These are phyloP conservation scores for Cystoisospora suis DNA, from an alignment of 169 alveolate genomes.

Conservation along the genomic window DNA sequence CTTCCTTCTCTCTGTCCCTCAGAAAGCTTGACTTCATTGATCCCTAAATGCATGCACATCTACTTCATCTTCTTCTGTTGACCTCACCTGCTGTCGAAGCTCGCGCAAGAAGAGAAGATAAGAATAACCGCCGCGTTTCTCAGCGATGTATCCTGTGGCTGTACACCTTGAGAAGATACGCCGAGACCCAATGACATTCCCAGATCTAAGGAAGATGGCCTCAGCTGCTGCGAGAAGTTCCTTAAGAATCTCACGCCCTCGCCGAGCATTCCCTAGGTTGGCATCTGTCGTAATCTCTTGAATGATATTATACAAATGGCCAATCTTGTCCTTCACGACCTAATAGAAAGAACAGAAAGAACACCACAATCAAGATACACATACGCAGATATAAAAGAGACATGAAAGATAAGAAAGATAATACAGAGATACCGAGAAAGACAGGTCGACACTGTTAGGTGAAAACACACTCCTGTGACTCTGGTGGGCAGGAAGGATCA, in stretches of 20 bases:
- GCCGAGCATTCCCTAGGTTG: background rate
- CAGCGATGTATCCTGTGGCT: slow-evolving; percentile 46
- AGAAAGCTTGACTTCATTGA: too few relatives aligned
- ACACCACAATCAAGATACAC: too few relatives aligned
- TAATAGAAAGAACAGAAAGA: background rate
- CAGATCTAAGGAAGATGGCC: background rate
- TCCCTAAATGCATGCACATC: too few relatives aligned
- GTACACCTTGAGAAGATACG: slow-evolving; percentile 1
- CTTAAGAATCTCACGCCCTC: slow-evolving; percentile 29
- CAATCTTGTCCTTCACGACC: slow-evolving; percentile 22
- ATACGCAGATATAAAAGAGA: too few relatives aligned
- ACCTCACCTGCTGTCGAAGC: slow-evolving; percentile 32
- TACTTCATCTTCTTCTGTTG: too few relatives aligned
- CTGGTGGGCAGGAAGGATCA: too few relatives aligned
- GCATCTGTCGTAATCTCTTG: background rate
- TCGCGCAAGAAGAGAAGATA: slow-evolving; percentile 22
- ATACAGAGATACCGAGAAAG: too few relatives aligned
- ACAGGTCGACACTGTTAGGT: too few relatives aligned
- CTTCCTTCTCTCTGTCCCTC: too few relatives aligned
- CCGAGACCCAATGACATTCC: background rate
- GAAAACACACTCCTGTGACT: too few relatives aligned
- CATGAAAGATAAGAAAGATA: too few relatives aligned
- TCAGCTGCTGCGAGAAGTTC: slow-evolving; percentile 26
- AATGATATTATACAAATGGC: background rate
- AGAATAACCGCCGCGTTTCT: slow-evolving; percentile 16